These are phyloP conservation scores for Teratosphaeria destructans DNA, from an alignment of 2,329 filamentous ascomycete genomes.

Conservation along the genomic window DNA sequence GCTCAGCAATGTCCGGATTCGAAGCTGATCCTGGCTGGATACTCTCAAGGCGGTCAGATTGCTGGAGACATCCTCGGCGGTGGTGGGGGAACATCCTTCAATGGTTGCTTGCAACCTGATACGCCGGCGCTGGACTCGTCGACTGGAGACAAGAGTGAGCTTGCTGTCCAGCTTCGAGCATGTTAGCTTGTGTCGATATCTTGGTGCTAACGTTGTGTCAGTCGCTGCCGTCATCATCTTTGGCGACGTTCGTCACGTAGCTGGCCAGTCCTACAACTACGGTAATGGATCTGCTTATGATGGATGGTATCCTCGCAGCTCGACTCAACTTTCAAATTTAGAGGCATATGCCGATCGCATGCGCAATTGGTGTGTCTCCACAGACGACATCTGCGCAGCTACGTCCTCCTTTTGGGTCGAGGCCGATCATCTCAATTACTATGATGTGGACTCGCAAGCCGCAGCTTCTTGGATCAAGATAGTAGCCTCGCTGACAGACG, in stretches of 20 bases:
- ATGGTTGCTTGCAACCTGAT: constrained; percentile 10
- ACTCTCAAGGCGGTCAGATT: constrained; percentile 55
- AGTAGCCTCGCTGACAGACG: constrained; percentile 6
- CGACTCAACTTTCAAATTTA: constrained; percentile 6
- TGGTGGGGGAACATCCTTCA: constrained; percentile 31
- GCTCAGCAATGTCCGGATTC: constrained; percentile 48
- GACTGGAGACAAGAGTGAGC: constrained; percentile 7
- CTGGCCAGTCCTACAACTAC: constrained; percentile 12
- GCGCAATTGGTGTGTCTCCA: constrained; percentile 26
- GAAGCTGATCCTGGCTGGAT: constrained; percentile 51
- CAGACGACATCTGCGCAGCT: constrained; percentile 32
- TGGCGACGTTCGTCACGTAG: constrained; percentile 10
- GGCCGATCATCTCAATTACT: constrained; percentile 29
- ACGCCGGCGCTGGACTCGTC: constrained; percentile 7
- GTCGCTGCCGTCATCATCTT: constrained; percentile 12
- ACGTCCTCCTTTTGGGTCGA: constrained; percentile 17
- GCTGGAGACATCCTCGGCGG: constrained; percentile 53
- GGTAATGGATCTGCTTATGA: constrained; percentile 8
- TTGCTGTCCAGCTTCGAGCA: background rate
- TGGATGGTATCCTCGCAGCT: constrained; percentile 9
- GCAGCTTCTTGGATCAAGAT: constrained; percentile 21
- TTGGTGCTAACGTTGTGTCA: background rate
- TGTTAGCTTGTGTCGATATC: background rate
- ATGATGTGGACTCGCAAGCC: constrained; percentile 21
- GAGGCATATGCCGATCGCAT: constrained; percentile 4